Conservation (phyloP, 495 filamentous ascomycete genomes). For the Podospora fimiseda region DNA sequence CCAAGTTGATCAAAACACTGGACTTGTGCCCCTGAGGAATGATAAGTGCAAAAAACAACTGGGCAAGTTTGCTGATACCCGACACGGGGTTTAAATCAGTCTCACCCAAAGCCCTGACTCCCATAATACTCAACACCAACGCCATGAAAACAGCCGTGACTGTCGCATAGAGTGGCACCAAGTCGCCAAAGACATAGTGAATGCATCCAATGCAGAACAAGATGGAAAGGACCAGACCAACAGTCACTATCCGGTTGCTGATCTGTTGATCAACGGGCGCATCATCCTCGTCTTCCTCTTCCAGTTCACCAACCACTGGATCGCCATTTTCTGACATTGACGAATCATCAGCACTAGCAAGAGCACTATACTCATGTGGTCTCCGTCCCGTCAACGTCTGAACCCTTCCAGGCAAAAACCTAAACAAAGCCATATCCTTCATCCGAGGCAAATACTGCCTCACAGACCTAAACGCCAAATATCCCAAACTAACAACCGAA, state of each 20-base stretch:
- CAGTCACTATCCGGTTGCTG: constrained; percentile 59
- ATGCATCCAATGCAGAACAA: constrained; percentile 73
- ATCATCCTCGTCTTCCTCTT: constrained; percentile 44
- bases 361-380: constrained; percentile 7
- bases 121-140: constrained; percentile 87
- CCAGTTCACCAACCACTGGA: constrained; percentile 1
- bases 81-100: constrained; percentile 96
- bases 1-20: constrained; percentile 83
- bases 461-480: constrained; percentile 56
- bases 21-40: constrained; percentile 65
- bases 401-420: not conserved
- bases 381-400: not conserved
- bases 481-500: constrained; percentile 78
- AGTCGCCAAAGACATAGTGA: constrained; percentile 66
- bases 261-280: constrained; percentile 80
- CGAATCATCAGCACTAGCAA: constrained; percentile 41
- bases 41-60: constrained; percentile 88
- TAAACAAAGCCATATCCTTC: not conserved
- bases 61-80: constrained; percentile 92
- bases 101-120: constrained; percentile 88
- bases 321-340: constrained; percentile 2
- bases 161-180: constrained; percentile 66
- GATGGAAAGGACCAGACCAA: constrained; percentile 70
- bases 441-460: constrained; percentile 9
- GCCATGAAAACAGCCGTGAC: constrained; percentile 78